Base-by-base conservation (phyloP, 2,329 filamentous ascomycete genomes). In the Arthrobotrys musiformis region DNA sequence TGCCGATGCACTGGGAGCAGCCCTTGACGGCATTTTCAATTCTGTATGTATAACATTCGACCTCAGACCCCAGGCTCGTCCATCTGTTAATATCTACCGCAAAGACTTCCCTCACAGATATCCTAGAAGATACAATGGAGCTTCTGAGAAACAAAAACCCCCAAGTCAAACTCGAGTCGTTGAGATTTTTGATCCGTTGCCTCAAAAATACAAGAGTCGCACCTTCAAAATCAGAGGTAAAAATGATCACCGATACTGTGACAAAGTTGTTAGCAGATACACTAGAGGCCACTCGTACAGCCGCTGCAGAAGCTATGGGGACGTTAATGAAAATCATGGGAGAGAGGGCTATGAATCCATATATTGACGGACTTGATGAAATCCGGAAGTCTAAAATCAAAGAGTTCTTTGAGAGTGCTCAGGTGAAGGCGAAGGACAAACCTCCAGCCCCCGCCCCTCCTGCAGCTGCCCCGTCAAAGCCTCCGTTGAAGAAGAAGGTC, bases 251-350 rank as follows among this genome's bases (percentile, higher is more conserved):
- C n/a, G 95, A 98, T 81, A 89, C 90, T 0, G 90, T 90, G 28
- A 97, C 94, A 82, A 98, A 97, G 83, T 86, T 98, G 6, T 86
- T 99, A 15, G 91, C 94, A 0, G 95, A 99, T 82, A 94, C 93
- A 0, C 94, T 90, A 80, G 94, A 96, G 81, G 90, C 88, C 2
- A 89, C 97, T 74, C 90, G 95, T 84, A 91, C 94, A 58, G 93
- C 93, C 30, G 95, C 94, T 83, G 94, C 94, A 13, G 95, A 99
- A 83, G 90, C 95, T 35, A 86, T 99, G 2, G 95, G 96, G 79
- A 97, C 94, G 0, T 84, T 99, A 60, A 98, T 97, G 95, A 99
- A 98, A 85, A 98, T 99, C 68, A 92, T 98, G 85, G 94, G 95
- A 46, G 96, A 99, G 84, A 90, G 95, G 70, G 92, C 92, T 63